A percentile compares a stretch with the other conserved stretches of the same genome.
Conservation (phyloP, 805 yeast genomes). For the Kuraishia molischiana region DNA sequence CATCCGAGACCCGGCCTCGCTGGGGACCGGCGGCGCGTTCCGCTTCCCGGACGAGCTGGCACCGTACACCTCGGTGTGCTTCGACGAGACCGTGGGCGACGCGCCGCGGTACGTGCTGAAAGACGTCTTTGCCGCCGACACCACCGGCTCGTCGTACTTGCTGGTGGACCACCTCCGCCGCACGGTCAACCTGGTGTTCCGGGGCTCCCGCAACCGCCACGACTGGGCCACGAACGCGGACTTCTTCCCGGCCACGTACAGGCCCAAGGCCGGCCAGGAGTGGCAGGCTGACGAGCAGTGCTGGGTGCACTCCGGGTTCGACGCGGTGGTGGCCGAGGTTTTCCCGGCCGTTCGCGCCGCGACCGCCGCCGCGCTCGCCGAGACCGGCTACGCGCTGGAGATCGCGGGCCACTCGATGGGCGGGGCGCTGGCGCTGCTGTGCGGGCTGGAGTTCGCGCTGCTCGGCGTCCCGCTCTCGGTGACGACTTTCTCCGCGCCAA, state of each 20-base stretch:
- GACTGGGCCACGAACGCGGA: constrained; percentile 13
- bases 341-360: constrained; percentile 6
- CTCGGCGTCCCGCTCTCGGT: constrained; percentile 25
- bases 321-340: constrained; percentile 6
- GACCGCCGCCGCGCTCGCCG: constrained; percentile 8
- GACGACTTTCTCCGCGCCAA: constrained; percentile 11
- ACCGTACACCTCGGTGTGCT: constrained; percentile 5
- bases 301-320: constrained; percentile 10
- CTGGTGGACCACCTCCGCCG: constrained; percentile 8
- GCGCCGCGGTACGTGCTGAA: constrained; percentile 6
- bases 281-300: background rate
- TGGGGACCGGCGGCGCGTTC: constrained; percentile 5
- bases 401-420: constrained; percentile 40
- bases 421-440: constrained; percentile 54
- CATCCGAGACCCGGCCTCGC: constrained; percentile 7
- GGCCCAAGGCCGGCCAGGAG: background rate
- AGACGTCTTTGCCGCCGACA: constrained; percentile 1
- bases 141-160: constrained; percentile 11
- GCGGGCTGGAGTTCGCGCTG: constrained; percentile 53
- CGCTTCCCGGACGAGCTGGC: constrained; percentile 7
- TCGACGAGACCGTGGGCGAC: constrained; percentile 4
- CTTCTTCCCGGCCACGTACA: constrained; percentile 6
- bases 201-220: constrained; percentile 9
- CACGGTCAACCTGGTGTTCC: constrained; percentile 7
- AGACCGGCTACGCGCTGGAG: constrained; percentile 21